Percentiles rank a stretch among this genome's conserved stretches.
phyloP scores from a whole-genome alignment of 192 early-diverging fungal genomes.

The Backusella sp. region DNA sequence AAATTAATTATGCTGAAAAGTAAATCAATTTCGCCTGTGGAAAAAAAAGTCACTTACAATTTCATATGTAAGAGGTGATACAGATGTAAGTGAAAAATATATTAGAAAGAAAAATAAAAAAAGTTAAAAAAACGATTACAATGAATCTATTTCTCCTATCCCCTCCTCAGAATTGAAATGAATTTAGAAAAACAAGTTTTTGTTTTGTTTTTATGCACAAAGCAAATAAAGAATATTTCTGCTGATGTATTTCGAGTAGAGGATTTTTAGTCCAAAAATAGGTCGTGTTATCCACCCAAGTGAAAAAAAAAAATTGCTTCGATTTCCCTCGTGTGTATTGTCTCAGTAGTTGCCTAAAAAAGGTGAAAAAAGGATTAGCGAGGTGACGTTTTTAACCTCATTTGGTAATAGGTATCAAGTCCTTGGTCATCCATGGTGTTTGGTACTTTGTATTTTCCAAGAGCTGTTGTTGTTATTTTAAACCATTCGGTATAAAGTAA shows the following conservation, averaged over 20 bases:
- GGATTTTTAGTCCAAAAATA: neutral
- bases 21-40: neutral
- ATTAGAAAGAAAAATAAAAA: neutral
- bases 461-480: neutral
- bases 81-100: neutral
- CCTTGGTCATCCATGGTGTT: neutral
- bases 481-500: neutral
- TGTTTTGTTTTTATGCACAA: neutral
- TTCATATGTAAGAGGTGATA: neutral
- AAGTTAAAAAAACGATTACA: neutral
- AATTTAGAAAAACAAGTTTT: neutral
- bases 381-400: neutral
- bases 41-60: neutral
- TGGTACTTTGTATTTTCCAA: neutral
- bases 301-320: neutral
- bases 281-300: neutral
- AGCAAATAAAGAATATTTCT: neutral
- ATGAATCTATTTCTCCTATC: neutral
- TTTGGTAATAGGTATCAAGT: neutral
- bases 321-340: neutral
- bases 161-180: neutral
- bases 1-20: neutral
- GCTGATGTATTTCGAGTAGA: neutral
- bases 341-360: neutral
- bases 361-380: neutral